A percentile compares a stretch with the other conserved stretches of the same genome.
Evolutionary conservation across 352 stramenopile species (phyloP).

Genomic region (Globisporangium megalacanthum): DNA sequence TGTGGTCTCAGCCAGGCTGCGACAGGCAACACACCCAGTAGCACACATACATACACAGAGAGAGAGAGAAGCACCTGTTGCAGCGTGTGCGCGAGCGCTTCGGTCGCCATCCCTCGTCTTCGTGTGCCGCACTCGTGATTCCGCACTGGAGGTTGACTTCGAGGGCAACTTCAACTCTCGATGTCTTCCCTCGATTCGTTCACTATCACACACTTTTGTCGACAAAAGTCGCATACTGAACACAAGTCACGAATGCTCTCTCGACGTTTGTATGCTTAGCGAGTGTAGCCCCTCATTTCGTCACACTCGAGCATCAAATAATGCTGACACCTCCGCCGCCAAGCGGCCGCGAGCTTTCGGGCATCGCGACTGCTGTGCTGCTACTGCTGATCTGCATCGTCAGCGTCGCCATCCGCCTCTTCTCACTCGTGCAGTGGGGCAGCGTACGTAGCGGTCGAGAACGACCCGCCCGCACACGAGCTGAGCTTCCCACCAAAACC

Average conservation of each 20-base stretch:
- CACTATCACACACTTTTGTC: neutral
- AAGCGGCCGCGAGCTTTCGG: conserved; percentile 14
- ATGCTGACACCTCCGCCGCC: neutral
- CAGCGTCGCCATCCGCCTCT: conserved; percentile 88
- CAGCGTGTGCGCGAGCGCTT: conserved; percentile 23
- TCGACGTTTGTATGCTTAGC: neutral
- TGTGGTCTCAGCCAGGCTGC: neutral
- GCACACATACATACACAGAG: neutral
- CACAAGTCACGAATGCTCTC: neutral
- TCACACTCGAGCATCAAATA: no score
- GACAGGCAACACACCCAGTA: neutral
- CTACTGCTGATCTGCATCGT: conserved; percentile 84
- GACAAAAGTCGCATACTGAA: neutral
- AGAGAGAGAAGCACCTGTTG: conserved; percentile 9
- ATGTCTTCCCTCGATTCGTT: neutral
- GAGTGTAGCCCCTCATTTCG: no score
- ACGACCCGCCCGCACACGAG: neutral
- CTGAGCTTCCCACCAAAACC: neutral
- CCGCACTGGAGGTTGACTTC: conserved; percentile 13
- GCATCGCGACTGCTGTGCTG: conserved; percentile 31
- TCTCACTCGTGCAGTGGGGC: conserved; percentile 89
- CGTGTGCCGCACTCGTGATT: conserved; percentile 20
- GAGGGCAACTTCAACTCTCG: conserved; percentile 16
- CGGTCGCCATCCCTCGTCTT: conserved; percentile 13
- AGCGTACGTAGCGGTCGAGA: conserved; percentile 37